These are phyloP conservation scores for Globisporangium splendens DNA, from an alignment of 352 stramenopile species.

Conservation along the genomic window DNA sequence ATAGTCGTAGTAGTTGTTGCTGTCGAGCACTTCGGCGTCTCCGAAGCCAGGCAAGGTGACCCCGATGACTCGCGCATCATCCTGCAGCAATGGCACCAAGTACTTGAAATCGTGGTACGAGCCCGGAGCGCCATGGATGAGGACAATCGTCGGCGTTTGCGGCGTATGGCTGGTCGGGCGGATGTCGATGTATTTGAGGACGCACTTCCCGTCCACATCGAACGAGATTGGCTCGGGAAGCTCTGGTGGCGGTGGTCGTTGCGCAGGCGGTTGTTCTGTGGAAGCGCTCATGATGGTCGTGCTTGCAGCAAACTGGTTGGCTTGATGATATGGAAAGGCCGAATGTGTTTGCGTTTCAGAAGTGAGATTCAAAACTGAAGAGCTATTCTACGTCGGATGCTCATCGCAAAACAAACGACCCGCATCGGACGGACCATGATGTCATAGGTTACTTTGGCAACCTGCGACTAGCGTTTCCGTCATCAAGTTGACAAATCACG, in stretches of 20 bases:
- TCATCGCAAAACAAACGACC: too few relatives aligned
- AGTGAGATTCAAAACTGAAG: too few relatives aligned
- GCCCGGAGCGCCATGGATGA: constrained; percentile 61
- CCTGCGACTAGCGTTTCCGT: background rate
- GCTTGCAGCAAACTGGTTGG: too few relatives aligned
- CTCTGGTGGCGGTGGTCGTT: constrained; percentile 8
- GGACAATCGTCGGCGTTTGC: constrained; percentile 32
- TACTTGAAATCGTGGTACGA: constrained; percentile 63
- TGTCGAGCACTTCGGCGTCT: constrained; percentile 34
- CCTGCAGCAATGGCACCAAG: constrained; percentile 48
- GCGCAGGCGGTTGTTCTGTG: background rate
- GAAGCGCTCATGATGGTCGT: background rate
- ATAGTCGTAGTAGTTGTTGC: constrained; percentile 38
- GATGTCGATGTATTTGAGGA: constrained; percentile 37
- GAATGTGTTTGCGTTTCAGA: too few relatives aligned
- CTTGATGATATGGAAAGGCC: too few relatives aligned
- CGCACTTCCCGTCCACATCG: constrained; percentile 31
- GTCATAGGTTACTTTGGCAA: too few relatives aligned
- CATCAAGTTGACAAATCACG: background rate
- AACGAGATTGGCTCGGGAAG: constrained; percentile 25
- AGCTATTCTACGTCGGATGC: too few relatives aligned
- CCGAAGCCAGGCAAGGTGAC: constrained; percentile 65
- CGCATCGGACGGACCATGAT: too few relatives aligned
- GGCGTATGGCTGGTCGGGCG: constrained; percentile 9
- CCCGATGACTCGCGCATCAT: constrained; percentile 39